Percentiles rank a stretch among this genome's conserved stretches.
These are phyloP conservation scores for Rhizopus arrhizus DNA, from an alignment of 371 early-diverging fungal species.

Conservation along the genomic window DNA sequence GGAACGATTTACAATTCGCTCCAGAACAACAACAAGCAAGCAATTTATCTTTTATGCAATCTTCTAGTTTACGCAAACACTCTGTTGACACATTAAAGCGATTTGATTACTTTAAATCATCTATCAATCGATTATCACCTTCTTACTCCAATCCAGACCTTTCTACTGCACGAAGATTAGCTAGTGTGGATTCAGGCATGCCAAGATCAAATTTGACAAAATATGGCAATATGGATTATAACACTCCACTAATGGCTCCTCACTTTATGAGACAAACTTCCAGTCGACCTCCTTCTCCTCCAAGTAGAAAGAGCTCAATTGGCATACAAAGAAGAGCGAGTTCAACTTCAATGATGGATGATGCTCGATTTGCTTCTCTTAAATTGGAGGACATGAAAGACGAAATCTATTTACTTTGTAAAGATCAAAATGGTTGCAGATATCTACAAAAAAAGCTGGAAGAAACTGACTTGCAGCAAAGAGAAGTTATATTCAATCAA, in stretches of 20 bases:
- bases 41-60: too few relatives aligned
- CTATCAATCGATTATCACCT: constrained; percentile 31
- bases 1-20: not conserved
- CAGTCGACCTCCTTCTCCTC: constrained; percentile 27
- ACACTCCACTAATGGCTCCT: too few relatives aligned
- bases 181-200: constrained; percentile 24
- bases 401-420: constrained; percentile 77
- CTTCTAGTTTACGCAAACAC: constrained; percentile 21
- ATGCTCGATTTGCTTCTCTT: constrained; percentile 61
- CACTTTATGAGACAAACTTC: too few relatives aligned
- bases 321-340: constrained; percentile 13
- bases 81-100: constrained; percentile 37
- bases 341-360: constrained; percentile 35
- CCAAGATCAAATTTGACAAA: too few relatives aligned
- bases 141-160: constrained; percentile 50
- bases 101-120: constrained; percentile 26
- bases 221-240: too few relatives aligned
- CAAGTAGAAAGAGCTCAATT: constrained; percentile 21
- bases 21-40: too few relatives aligned
- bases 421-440: constrained; percentile 91
- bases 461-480: constrained; percentile 65
- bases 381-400: constrained; percentile 71
- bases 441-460: constrained; percentile 86
- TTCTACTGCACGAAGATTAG: constrained; percentile 19
- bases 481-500: constrained; percentile 73